These are phyloP conservation scores for Xylaria venustula DNA, from an alignment of 495 filamentous ascomycete species.

Conservation along the genomic window DNA sequence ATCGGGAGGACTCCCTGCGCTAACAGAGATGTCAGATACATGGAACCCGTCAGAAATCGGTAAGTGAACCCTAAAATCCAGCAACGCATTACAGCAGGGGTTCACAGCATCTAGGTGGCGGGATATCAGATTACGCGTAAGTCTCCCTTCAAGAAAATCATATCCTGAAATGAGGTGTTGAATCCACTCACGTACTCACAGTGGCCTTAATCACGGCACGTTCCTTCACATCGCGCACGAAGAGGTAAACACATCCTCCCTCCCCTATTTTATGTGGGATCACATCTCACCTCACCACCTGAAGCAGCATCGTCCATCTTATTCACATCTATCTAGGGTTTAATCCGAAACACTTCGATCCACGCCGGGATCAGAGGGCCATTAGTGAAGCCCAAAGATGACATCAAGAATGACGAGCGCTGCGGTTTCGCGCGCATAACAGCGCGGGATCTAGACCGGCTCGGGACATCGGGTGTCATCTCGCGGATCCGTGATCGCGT, in stretches of 20 bases:
- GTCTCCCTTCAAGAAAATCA: not conserved
- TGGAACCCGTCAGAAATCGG: constrained; percentile 65
- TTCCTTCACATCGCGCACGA: constrained; percentile 50
- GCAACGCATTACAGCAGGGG: not conserved
- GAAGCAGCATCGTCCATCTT: not conserved
- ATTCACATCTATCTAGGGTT: constrained; percentile 53
- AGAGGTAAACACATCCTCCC: constrained; percentile 22
- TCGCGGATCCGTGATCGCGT: constrained; percentile 72
- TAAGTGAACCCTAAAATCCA: constrained; percentile 13
- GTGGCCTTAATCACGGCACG: constrained; percentile 82
- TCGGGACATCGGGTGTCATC: constrained; percentile 71
- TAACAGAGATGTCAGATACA: constrained; percentile 55
- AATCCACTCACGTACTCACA: constrained; percentile 23
- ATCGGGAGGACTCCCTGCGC: not conserved
- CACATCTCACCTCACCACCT: constrained; percentile 40
- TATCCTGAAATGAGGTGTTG: too few relatives aligned
- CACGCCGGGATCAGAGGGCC: constrained; percentile 84
- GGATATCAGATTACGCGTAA: constrained; percentile 44
- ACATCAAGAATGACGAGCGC: constrained; percentile 80
- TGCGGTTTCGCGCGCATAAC: constrained; percentile 82
- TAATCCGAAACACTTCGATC: constrained; percentile 78
- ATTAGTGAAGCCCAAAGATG: constrained; percentile 60
- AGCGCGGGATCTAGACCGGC: constrained; percentile 75
- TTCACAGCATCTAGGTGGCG: constrained; percentile 24
- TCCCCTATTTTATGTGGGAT: not conserved